Percentiles rank a stretch among this genome's conserved stretches.
These are phyloP conservation scores for Staphylotrichum tortipilum DNA, from an alignment of 495 filamentous ascomycete genomes.

Conservation along the genomic window DNA sequence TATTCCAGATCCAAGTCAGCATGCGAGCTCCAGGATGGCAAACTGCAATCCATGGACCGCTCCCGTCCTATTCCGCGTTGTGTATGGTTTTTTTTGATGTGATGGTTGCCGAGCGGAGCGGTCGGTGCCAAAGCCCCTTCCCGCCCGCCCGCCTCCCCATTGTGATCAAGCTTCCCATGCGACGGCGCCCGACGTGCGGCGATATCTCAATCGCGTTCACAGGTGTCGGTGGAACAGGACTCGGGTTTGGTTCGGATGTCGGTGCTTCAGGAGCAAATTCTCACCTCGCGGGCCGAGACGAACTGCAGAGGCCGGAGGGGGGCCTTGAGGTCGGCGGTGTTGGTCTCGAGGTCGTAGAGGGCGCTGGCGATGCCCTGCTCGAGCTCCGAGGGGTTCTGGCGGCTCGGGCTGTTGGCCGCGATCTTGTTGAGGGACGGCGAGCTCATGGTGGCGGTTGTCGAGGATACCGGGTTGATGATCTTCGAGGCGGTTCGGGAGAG, in stretches of 20 bases:
- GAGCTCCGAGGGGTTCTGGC: constrained; percentile 86
- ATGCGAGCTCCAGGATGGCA: constrained; percentile 52
- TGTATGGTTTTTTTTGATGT: constrained; percentile 24
- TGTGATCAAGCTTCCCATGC: constrained; percentile 27
- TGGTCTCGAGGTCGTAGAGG: constrained; percentile 95
- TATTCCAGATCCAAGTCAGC: constrained; percentile 60
- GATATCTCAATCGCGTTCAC: constrained; percentile 10
- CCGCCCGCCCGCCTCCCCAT: constrained; percentile 20
- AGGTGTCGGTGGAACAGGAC: constrained; percentile 35
- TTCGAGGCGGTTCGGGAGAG: constrained; percentile 1
- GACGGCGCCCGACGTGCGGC: constrained; percentile 21
- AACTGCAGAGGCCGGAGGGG: constrained; percentile 94
- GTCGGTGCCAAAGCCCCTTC: constrained; percentile 8
- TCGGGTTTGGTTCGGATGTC: constrained; percentile 18
- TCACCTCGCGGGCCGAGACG: constrained; percentile 95
- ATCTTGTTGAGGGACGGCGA: constrained; percentile 87
- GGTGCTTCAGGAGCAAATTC: constrained; percentile 36
- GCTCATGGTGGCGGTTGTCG: constrained; percentile 41
- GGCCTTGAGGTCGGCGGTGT: constrained; percentile 90
- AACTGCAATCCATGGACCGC: constrained; percentile 54
- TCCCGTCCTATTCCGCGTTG: constrained; percentile 56
- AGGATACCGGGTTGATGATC: constrained; percentile 16
- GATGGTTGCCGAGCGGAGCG: constrained; percentile 16
- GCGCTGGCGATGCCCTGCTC: constrained; percentile 90
- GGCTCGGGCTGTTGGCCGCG: constrained; percentile 87